Percentiles rank a stretch among this genome's conserved stretches.
Conservation (phyloP, 305 asterid species). For the Fraxinus ornus region DNA sequence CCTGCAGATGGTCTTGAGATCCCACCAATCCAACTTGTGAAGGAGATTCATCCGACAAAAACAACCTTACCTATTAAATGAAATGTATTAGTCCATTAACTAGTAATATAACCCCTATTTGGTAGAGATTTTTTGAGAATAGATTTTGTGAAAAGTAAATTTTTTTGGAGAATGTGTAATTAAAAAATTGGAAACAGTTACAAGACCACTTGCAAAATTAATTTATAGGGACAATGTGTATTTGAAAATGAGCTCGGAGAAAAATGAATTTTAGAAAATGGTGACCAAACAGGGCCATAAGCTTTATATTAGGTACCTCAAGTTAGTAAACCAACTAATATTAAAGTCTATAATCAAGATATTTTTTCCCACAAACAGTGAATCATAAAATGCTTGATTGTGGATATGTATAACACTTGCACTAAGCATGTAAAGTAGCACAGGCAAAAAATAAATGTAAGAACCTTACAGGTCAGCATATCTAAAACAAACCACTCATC, state of each 20-base stretch:
- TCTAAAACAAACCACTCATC: not conserved
- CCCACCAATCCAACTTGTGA: conserved; percentile 64
- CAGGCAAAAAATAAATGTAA: not conserved
- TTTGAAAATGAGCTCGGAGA: not conserved
- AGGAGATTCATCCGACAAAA: conserved; percentile 79
- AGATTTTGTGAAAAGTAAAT: not conserved
- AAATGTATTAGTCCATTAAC: conserved; percentile 22
- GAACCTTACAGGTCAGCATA: not conserved
- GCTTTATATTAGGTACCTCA: not conserved
- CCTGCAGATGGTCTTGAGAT: conserved; percentile 84
- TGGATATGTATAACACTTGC: not conserved
- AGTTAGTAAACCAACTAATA: not conserved
- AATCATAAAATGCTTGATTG: not conserved
- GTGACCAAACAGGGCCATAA: not conserved
- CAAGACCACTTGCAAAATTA: not conserved
- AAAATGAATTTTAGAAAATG: not conserved
- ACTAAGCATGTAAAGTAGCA: not conserved
- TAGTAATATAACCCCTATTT: not conserved
- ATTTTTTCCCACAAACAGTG: not conserved
- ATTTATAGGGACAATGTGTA: not conserved
- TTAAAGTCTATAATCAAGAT: not conserved
- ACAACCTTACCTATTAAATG: conserved; percentile 63
- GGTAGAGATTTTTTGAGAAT: not conserved
- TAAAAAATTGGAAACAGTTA: not conserved
- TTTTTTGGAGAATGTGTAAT: not conserved